Evolutionary conservation across 1,139 yeast species (phyloP).

Genomic region (Taphrina betulina): DNA sequence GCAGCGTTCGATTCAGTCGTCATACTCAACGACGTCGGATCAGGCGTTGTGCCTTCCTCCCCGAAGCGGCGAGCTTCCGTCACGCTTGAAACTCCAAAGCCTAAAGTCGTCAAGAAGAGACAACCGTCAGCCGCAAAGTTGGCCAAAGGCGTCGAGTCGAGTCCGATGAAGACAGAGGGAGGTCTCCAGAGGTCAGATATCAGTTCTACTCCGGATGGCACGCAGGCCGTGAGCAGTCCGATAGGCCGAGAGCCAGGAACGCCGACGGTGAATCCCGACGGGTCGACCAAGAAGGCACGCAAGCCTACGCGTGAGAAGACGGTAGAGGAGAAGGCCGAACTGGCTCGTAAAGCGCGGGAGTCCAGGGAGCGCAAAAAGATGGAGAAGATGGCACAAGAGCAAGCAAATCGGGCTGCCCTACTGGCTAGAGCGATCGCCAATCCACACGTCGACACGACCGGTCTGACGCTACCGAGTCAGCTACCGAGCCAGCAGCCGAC

Average conservation of each 20-base stretch:
- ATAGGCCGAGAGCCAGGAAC: no score
- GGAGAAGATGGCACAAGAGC: slow-evolving; percentile 13
- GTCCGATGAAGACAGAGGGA: background rate
- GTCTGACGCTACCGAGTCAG: background rate
- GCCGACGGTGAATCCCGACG: background rate
- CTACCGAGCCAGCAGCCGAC: background rate
- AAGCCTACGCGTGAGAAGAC: slow-evolving; percentile 18
- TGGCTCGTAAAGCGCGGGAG: slow-evolving; percentile 16
- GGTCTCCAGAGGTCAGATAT: background rate
- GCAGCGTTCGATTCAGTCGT: no score
- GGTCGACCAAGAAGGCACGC: slow-evolving; percentile 2
- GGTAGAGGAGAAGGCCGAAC: slow-evolving; percentile 9
- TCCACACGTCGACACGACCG: slow-evolving; percentile 2
- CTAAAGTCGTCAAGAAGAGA: background rate
- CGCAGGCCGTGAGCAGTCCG: no score
- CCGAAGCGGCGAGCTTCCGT: no score
- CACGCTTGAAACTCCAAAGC: background rate
- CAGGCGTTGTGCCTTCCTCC: no score
- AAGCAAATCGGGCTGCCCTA: slow-evolving; percentile 1
- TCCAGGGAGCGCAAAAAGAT: slow-evolving; percentile 3
- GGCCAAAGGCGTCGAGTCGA: background rate
- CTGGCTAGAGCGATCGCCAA: slow-evolving; percentile 6
- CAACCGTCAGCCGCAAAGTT: background rate
- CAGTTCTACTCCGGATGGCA: no score
- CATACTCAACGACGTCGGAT: no score